Percentiles rank a stretch among this genome's conserved stretches.
Conservation (phyloP, 208 protist species). For the Trypanosoma lewisi region DNA sequence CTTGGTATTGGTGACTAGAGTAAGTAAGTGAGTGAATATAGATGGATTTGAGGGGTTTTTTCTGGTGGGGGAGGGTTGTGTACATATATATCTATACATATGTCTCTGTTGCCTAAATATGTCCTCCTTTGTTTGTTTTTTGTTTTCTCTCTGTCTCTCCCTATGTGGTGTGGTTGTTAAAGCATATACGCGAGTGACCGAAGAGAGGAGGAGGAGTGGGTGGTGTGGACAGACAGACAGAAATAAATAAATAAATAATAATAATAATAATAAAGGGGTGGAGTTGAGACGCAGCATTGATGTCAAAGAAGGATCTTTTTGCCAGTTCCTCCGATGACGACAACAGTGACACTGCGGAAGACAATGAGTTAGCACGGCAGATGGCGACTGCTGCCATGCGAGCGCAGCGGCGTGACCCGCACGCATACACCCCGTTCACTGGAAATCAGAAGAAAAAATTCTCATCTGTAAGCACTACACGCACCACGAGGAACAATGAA, state of each 20-base stretch:
- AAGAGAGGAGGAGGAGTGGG: neutral
- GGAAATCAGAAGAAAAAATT: slow-evolving; percentile 5
- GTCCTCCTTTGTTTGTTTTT: slow-evolving; percentile 11
- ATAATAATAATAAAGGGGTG: neutral
- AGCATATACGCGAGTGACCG: neutral
- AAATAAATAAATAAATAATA: neutral
- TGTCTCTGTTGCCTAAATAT: slow-evolving; percentile 19
- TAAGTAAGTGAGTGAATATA: too few relatives aligned
- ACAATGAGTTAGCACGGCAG: slow-evolving; percentile 36
- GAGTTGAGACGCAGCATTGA: neutral
- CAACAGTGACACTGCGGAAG: slow-evolving; percentile 8
- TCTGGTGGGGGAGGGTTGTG: neutral
- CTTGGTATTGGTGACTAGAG: too few relatives aligned
- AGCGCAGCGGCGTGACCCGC: slow-evolving; percentile 61
- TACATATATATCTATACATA: slow-evolving; percentile 1
- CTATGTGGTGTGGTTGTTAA: neutral
- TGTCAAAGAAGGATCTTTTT: slow-evolving; percentile 31
- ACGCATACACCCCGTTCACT: slow-evolving; percentile 36
- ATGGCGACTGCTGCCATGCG: slow-evolving; percentile 46
- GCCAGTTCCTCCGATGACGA: slow-evolving; percentile 9
- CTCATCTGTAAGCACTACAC: neutral
- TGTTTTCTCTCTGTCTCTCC: slow-evolving; percentile 1
- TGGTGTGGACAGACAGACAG: neutral
- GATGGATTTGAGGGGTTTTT: too few relatives aligned
- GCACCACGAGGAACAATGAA: neutral